A percentile compares a stretch with the other conserved stretches of the same genome.
phyloP scores from a whole-genome alignment of 805 yeast genomes.

The Candida hungchunana region DNA sequence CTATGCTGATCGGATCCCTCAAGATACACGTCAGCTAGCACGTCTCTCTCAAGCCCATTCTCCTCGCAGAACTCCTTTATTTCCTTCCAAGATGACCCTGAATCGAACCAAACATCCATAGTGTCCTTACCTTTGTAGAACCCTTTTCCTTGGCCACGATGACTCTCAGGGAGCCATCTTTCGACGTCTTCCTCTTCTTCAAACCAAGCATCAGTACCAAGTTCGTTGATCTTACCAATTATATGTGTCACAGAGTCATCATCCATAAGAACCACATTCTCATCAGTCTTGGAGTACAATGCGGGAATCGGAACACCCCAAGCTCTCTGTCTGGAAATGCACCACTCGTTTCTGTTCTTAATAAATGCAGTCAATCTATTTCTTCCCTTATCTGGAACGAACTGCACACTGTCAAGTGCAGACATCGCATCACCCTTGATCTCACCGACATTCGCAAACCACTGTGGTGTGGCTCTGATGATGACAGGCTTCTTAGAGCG shows the following conservation, averaged over 20 bases:
- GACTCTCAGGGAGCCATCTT: conserved; percentile 70
- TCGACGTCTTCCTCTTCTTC: conserved; percentile 42
- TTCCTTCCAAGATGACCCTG: conserved; percentile 88
- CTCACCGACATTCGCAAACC: conserved; percentile 84
- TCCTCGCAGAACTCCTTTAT: conserved; percentile 37
- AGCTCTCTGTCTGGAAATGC: conserved; percentile 89
- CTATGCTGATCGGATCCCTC: conserved; percentile 99
- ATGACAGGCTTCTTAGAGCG: conserved; percentile 93
- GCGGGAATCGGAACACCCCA: conserved; percentile 99
- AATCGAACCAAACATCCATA: conserved; percentile 99
- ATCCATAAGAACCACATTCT: conserved; percentile 63
- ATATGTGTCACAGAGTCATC: conserved; percentile 52
- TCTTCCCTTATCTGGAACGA: conserved; percentile 69
- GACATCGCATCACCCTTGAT: conserved; percentile 60
- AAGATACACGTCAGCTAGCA: conserved; percentile 75
- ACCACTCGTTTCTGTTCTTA: conserved; percentile 86
- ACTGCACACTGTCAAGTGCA: conserved; percentile 59
- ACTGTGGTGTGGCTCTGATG: conserved; percentile 92
- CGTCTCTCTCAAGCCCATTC: conserved; percentile 35
- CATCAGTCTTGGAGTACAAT: conserved; percentile 48
- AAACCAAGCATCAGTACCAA: conserved; percentile 85
- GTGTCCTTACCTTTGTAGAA: conserved; percentile 78
- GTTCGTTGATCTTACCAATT: conserved; percentile 47
- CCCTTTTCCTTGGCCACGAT: conserved; percentile 36
- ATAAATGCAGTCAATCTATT: conserved; percentile 72